Percentiles rank a stretch among this genome's conserved stretches.
phyloP scores from a whole-genome alignment of 331 rosid genomes.

The Arachis monticola region DNA sequence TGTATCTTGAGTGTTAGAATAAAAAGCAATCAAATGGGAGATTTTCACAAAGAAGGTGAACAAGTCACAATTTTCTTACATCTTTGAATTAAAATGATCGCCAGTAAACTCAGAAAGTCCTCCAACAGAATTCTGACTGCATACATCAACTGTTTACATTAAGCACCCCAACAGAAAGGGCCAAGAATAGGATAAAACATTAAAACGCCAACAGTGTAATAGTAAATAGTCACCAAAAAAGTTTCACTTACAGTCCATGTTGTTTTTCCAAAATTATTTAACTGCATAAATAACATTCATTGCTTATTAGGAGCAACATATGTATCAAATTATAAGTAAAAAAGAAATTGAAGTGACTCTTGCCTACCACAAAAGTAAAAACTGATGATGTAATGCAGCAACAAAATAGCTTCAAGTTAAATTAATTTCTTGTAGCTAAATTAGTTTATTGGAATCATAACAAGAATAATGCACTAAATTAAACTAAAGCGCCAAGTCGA shows the following conservation, averaged over 20 bases:
- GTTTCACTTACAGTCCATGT: conserved; percentile 88
- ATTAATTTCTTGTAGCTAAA: no score
- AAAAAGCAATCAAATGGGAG: conserved; percentile 30
- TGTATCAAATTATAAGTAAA: no score
- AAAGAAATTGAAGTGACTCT: no score
- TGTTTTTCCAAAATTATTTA: conserved; percentile 75
- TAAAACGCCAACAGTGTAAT: conserved; percentile 20
- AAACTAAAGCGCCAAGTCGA: no score
- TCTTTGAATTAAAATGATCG: conserved; percentile 75
- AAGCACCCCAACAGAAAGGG: background rate
- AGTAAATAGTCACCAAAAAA: conserved; percentile 3
- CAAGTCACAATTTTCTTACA: conserved; percentile 57
- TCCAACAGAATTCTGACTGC: conserved; percentile 89
- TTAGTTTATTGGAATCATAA: no score
- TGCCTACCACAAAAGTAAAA: no score
- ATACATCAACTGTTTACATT: conserved; percentile 32
- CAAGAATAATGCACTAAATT: no score
- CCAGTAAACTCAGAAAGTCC: conserved; percentile 90
- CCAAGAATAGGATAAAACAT: no score
- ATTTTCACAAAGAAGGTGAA: conserved; percentile 29
- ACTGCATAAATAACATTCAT: conserved; percentile 53
- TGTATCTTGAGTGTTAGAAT: conserved; percentile 48
- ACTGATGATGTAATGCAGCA: no score
- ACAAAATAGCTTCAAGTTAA: no score
- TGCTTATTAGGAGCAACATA: conserved; percentile 2